Evolutionary conservation across 1,284 basidiomycete genomes (phyloP).

Genomic region (Sanghuangporus baumii): DNA sequence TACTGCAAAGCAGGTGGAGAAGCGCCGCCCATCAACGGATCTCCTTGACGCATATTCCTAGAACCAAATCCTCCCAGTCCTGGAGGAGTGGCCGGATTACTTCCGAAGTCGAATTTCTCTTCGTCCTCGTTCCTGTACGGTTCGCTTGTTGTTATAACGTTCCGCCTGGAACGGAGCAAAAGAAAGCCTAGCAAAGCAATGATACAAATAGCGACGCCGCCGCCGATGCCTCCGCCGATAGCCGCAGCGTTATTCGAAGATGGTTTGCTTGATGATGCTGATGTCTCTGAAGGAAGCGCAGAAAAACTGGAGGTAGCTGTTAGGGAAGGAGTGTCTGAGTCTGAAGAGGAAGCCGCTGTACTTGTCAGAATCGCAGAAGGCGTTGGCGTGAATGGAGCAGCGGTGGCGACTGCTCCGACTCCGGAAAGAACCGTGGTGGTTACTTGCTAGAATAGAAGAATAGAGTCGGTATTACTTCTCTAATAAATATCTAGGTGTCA

Average conservation of each 20-base stretch:
- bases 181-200: background rate
- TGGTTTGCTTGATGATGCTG: background rate
- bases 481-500: background rate
- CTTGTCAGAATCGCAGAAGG: background rate
- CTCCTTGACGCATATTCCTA: background rate
- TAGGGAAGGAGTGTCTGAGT: background rate
- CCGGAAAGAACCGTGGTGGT: constrained; percentile 1
- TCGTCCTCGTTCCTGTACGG: background rate
- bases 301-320: background rate
- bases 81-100: background rate
- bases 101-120: background rate
- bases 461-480: background rate
- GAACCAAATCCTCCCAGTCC: background rate
- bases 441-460: background rate
- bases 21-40: background rate
- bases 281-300: background rate
- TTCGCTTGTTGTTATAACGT: background rate
- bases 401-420: constrained; percentile 10
- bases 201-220: background rate
- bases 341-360: background rate
- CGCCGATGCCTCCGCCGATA: constrained; percentile 13
- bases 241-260: constrained; percentile 1
- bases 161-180: background rate
- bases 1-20: background rate
- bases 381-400: constrained; percentile 7